A percentile compares a stretch with the other conserved stretches of the same genome.
Conservation (phyloP, 331 rosid genomes). For the Acacia pycnantha region DNA sequence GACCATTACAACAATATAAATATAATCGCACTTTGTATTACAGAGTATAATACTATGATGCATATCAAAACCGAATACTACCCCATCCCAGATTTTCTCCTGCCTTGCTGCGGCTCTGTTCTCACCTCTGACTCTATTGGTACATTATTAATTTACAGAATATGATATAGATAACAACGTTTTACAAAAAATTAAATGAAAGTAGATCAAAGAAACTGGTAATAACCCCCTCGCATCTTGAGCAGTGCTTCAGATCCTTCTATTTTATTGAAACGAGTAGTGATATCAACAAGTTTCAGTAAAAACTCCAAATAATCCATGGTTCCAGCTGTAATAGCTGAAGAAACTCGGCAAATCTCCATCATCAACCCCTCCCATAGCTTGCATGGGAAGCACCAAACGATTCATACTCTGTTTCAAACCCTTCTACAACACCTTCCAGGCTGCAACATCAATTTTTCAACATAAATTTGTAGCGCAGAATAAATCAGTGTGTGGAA, state of each 20-base stretch:
- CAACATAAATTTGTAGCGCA: neutral
- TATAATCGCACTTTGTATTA: neutral
- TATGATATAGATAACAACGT: neutral
- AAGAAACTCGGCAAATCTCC: slow-evolving; percentile 33
- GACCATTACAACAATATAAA: neutral
- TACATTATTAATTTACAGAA: slow-evolving; percentile 34
- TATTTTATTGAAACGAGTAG: slow-evolving; percentile 23
- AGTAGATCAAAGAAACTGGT: slow-evolving; percentile 25
- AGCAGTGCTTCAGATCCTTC: slow-evolving; percentile 24
- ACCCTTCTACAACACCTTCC: slow-evolving; percentile 61
- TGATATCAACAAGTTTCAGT: slow-evolving; percentile 40
- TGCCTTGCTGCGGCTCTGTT: neutral
- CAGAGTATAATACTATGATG: neutral
- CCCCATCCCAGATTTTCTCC: slow-evolving; percentile 15
- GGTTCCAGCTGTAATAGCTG: slow-evolving; percentile 28
- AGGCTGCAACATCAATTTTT: slow-evolving; percentile 46
- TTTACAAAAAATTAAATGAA: neutral
- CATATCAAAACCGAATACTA: neutral
- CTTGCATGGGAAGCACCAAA: slow-evolving; percentile 36
- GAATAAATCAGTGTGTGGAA: neutral
- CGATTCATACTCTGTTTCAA: slow-evolving; percentile 2
- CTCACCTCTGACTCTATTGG: slow-evolving; percentile 7
- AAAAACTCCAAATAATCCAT: slow-evolving; percentile 35
- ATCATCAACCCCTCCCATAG: neutral
- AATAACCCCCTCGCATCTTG: slow-evolving; percentile 30